A percentile compares a stretch with the other conserved stretches of the same genome.
Evolutionary conservation across 176 grass and related monocot genomes (phyloP).

Genomic region (Bonia amplexicaulis): DNA sequence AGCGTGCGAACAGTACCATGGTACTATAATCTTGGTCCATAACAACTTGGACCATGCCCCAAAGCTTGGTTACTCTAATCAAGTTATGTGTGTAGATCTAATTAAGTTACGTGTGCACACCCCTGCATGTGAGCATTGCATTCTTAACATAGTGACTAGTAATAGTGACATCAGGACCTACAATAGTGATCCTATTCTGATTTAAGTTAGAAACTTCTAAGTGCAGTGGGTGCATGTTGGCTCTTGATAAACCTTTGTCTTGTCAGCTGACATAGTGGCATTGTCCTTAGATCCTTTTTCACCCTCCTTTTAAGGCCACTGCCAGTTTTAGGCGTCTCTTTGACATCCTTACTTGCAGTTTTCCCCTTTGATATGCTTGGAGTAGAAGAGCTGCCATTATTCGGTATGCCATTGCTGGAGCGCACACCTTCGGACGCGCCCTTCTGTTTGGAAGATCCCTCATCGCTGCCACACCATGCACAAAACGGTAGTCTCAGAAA

Average conservation of each 20-base stretch:
- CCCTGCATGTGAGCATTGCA: not conserved
- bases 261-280: not conserved
- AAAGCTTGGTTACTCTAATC: not conserved
- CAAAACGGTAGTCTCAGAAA: constrained; percentile 19
- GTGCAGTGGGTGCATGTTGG: not conserved
- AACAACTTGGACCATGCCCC: not conserved
- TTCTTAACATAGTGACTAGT: not conserved
- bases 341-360: constrained; percentile 26
- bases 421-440: constrained; percentile 49
- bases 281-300: constrained; percentile 28
- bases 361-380: constrained; percentile 44
- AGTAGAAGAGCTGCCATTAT: constrained; percentile 25
- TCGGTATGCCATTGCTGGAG: constrained; percentile 29
- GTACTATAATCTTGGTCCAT: no score
- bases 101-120: not conserved
- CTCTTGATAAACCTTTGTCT: constrained; percentile 23
- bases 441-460: constrained; percentile 48
- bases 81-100: not conserved
- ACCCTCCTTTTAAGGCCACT: constrained; percentile 32
- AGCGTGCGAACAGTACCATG: no score
- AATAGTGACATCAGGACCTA: not conserved
- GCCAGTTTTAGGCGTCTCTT: constrained; percentile 31
- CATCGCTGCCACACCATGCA: constrained; percentile 27
- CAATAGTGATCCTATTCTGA: not conserved
- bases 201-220: not conserved